These are phyloP conservation scores for Yamadazyma pseudoaaseri DNA, from an alignment of 1,139 yeast genomes.

Conservation along the genomic window DNA sequence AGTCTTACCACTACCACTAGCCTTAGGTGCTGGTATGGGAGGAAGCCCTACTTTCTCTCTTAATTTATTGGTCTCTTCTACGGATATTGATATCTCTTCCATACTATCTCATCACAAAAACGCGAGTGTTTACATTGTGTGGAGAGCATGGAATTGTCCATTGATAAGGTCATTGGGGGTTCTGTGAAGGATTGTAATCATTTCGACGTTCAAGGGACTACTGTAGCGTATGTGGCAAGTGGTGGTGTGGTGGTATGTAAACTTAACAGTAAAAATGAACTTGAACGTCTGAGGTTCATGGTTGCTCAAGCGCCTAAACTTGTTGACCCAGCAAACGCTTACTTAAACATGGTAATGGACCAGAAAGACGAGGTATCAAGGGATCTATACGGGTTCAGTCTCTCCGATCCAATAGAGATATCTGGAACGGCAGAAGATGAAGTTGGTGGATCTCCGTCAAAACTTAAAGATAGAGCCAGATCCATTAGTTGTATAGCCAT, in stretches of 20 bases:
- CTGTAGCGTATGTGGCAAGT: conserved; percentile 62
- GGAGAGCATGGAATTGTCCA: conserved; percentile 14
- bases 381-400: conserved; percentile 37
- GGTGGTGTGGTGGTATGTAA: conserved; percentile 63
- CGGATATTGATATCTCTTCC: conserved; percentile 29
- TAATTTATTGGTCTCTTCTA: conserved; percentile 40
- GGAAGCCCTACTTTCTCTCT: conserved; percentile 31
- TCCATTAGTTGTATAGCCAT: conserved; percentile 55
- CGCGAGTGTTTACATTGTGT: neutral
- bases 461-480: conserved; percentile 47
- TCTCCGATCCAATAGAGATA: conserved; percentile 26
- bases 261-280: conserved; percentile 17
- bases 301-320: conserved; percentile 38
- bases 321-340: neutral
- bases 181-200: conserved; percentile 30
- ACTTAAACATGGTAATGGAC: neutral
- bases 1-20: conserved; percentile 2
- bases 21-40: conserved; percentile 19
- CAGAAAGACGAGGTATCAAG: conserved; percentile 3
- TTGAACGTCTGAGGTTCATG: conserved; percentile 44
- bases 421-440: conserved; percentile 12
- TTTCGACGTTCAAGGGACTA: conserved; percentile 38
- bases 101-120: no score
- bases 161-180: conserved; percentile 27
- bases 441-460: conserved; percentile 24